Evolutionary conservation across 2,329 filamentous ascomycete species (phyloP).

Genomic region (Bimuria novae-zelandiae): DNA sequence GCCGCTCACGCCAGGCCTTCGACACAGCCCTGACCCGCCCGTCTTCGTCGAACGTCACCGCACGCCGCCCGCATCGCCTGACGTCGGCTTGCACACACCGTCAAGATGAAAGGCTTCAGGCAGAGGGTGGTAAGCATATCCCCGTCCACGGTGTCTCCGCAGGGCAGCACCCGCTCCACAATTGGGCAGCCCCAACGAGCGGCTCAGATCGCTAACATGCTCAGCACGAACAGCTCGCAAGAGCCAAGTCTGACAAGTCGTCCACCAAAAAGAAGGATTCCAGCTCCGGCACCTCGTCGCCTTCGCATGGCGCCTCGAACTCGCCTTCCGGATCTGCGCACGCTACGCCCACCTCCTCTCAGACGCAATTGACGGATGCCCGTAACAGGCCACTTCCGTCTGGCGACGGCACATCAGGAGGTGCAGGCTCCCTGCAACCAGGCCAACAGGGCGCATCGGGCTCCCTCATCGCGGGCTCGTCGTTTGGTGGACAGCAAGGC

Average conservation of each 20-base stretch:
- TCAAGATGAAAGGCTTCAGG: slow-evolving; percentile 94
- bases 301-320: slow-evolving; percentile 64
- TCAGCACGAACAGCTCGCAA: slow-evolving; percentile 82
- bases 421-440: slow-evolving; percentile 34
- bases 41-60: slow-evolving; percentile 26
- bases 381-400: slow-evolving; percentile 77
- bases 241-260: slow-evolving; percentile 86
- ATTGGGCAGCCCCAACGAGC: slow-evolving; percentile 25
- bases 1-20: slow-evolving; percentile 27
- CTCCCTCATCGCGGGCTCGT: slow-evolving; percentile 34
- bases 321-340: slow-evolving; percentile 66
- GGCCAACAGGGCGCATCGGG: slow-evolving; percentile 38
- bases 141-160: slow-evolving; percentile 25
- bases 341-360: slow-evolving; percentile 84
- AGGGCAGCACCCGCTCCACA: slow-evolving; percentile 25
- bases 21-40: slow-evolving; percentile 28
- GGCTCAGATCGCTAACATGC: slow-evolving; percentile 53
- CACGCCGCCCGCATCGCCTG: slow-evolving; percentile 33
- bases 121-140: slow-evolving; percentile 84
- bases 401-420: slow-evolving; percentile 35
- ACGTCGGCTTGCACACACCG: slow-evolving; percentile 40
- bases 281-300: slow-evolving; percentile 74
- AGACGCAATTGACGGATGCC: slow-evolving; percentile 81
- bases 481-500: slow-evolving; percentile 40
- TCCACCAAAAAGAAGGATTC: slow-evolving; percentile 67